Percentiles rank a stretch among this genome's conserved stretches.
These are phyloP conservation scores for Diospyros kaki DNA, from an alignment of 148 eudicot genomes.

Conservation along the genomic window DNA sequence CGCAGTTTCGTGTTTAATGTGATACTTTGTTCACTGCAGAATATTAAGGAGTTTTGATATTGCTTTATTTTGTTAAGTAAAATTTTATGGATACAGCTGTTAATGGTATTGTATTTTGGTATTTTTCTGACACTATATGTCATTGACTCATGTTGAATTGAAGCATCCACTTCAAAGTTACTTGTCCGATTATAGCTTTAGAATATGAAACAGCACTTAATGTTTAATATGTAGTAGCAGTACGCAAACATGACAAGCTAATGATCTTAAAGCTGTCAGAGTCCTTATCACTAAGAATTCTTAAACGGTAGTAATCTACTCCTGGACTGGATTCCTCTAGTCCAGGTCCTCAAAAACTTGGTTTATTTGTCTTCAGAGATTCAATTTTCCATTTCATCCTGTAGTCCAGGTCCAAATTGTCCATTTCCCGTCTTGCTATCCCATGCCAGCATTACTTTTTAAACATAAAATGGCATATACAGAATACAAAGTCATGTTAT, in stretches of 20 bases:
- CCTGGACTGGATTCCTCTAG: background rate
- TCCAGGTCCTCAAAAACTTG: background rate
- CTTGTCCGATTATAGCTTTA: background rate
- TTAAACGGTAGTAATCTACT: background rate
- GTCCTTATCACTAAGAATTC: background rate
- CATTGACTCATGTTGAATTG: background rate
- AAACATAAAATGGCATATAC: background rate
- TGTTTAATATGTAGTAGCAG: background rate
- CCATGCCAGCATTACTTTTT: background rate
- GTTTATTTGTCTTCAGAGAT: background rate
- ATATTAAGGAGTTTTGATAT: background rate
- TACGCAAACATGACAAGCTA: background rate
- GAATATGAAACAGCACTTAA: background rate
- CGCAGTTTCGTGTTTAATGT: background rate
- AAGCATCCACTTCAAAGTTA: background rate
- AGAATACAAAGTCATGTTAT: background rate
- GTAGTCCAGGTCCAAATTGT: background rate
- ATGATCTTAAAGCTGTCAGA: background rate
- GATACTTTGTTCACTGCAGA: background rate
- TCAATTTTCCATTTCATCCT: background rate
- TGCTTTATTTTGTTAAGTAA: background rate
- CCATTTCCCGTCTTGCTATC: background rate
- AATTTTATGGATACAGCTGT: too few relatives aligned
- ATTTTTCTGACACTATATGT: background rate
- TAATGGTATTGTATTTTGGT: background rate